A percentile compares a stretch with the other conserved stretches of the same genome.
phyloP scores from a whole-genome alignment of 768 basidiomycete genomes.

The Fomitopsis serialis region DNA sequence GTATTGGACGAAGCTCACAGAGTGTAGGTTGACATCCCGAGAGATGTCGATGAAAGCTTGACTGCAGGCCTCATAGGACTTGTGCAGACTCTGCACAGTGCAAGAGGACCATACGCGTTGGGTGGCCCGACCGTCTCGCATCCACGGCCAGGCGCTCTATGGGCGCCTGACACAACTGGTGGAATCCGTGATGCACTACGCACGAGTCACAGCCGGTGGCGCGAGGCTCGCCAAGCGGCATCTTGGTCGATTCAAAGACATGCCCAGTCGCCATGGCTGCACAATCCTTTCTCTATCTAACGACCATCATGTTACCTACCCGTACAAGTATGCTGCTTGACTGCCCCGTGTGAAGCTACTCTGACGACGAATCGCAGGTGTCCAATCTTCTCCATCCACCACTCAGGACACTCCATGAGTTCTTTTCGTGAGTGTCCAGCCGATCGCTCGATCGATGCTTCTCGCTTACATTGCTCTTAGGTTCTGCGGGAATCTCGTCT shows the following conservation, averaged over 20 bases:
- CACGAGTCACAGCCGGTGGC: neutral
- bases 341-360: neutral
- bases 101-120: too few relatives aligned
- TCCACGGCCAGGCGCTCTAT: too few relatives aligned
- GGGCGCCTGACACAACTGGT: too few relatives aligned
- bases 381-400: conserved; percentile 63
- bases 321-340: conserved; percentile 11
- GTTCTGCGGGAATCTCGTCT: conserved; percentile 83
- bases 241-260: neutral
- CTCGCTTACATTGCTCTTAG: conserved; percentile 29
- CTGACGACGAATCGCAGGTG: conserved; percentile 42
- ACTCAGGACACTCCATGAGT: conserved; percentile 68
- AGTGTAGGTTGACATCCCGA: too few relatives aligned
- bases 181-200: too few relatives aligned
- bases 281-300: neutral
- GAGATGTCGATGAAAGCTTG: too few relatives aligned
- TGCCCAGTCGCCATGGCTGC: neutral
- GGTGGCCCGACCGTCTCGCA: too few relatives aligned
- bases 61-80: too few relatives aligned
- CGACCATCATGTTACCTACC: conserved; percentile 16
- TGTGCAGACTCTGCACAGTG: too few relatives aligned
- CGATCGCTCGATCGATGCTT: neutral
- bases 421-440: conserved; percentile 59
- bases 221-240: neutral
- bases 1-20: too few relatives aligned